Percentiles rank a stretch among this genome's conserved stretches.
These are phyloP conservation scores for Cornus controversa DNA, from an alignment of 148 eudicot genomes.

Conservation along the genomic window DNA sequence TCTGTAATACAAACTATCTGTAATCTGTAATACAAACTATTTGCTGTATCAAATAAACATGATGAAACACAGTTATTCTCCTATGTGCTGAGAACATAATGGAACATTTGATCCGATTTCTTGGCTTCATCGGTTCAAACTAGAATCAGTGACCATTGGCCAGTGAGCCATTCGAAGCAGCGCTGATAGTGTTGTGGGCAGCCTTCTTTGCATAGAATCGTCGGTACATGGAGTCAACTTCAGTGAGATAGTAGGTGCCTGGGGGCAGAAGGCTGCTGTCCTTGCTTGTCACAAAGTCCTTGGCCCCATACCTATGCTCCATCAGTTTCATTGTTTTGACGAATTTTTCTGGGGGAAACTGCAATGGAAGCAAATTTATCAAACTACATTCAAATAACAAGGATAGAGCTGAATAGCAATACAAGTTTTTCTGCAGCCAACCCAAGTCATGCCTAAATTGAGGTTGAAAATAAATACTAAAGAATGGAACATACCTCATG, in stretches of 20 bases:
- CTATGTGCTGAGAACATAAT: neutral
- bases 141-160: constrained; percentile 54
- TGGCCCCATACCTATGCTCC: constrained; percentile 88
- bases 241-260: constrained; percentile 77
- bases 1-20: neutral
- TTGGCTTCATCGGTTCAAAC: neutral
- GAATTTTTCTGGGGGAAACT: constrained; percentile 82
- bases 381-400: neutral
- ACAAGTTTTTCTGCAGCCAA: neutral
- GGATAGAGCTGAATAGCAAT: neutral
- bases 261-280: constrained; percentile 64
- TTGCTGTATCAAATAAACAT: neutral
- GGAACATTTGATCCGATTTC: constrained; percentile 4
- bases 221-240: constrained; percentile 73
- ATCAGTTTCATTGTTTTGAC: constrained; percentile 75
- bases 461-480: neutral
- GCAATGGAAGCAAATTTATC: constrained; percentile 26
- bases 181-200: neutral
- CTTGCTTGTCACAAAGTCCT: constrained; percentile 83
- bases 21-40: neutral
- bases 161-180: constrained; percentile 25
- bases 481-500: constrained; percentile 59
- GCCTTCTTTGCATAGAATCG: constrained; percentile 68
- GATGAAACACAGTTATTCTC: constrained; percentile 9
- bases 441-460: neutral